Conservation (phyloP, 1,284 basidiomycete species). For the Melampsora americana region DNA sequence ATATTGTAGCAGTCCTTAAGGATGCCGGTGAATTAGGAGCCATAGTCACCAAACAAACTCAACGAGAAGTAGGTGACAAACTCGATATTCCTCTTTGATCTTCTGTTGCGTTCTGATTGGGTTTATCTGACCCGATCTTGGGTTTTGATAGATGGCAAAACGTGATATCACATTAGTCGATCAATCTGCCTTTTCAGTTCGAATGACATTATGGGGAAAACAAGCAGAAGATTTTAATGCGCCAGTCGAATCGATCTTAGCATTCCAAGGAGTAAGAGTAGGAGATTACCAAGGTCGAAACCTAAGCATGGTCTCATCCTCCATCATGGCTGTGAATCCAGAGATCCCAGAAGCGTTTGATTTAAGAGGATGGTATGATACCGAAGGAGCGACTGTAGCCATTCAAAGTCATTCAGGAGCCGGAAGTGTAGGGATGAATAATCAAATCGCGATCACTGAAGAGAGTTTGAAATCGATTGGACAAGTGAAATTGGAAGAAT, state of each 20-base stretch:
- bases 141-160: slow-evolving; percentile 66
- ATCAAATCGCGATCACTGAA: slow-evolving; percentile 62
- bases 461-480: slow-evolving; percentile 70
- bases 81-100: neutral
- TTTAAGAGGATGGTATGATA: slow-evolving; percentile 85
- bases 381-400: slow-evolving; percentile 62
- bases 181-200: slow-evolving; percentile 71
- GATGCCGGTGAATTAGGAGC: slow-evolving; percentile 68
- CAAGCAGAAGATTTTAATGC: slow-evolving; percentile 76
- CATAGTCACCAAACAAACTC: slow-evolving; percentile 70
- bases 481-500: slow-evolving; percentile 75
- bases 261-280: slow-evolving; percentile 93
- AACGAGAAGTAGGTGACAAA: slow-evolving; percentile 62
- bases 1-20: slow-evolving; percentile 80
- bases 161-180: slow-evolving; percentile 87
- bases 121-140: neutral
- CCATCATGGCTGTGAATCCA: slow-evolving; percentile 77
- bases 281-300: slow-evolving; percentile 89
- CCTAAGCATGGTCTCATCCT: slow-evolving; percentile 68
- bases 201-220: slow-evolving; percentile 93
- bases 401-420: slow-evolving; percentile 69
- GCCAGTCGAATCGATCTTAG: slow-evolving; percentile 67
- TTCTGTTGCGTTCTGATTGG: neutral
- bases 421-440: slow-evolving; percentile 54
- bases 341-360: slow-evolving; percentile 80